These are phyloP conservation scores for Remersonia thermophila DNA, from an alignment of 2,329 filamentous ascomycete genomes.

Conservation along the genomic window DNA sequence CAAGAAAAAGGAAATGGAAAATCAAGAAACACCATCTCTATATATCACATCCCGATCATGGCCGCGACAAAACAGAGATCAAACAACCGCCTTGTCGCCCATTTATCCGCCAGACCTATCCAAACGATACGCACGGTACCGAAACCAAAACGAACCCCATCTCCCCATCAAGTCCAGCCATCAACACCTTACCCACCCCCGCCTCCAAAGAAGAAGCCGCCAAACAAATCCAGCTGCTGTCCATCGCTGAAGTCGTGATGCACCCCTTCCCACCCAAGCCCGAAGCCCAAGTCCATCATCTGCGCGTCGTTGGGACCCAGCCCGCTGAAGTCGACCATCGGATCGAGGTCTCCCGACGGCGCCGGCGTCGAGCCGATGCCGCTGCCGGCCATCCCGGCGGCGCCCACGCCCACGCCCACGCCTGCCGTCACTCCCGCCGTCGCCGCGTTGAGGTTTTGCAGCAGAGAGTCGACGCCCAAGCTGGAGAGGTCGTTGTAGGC, in stretches of 20 bases:
- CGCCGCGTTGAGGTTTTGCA: conserved; percentile 30
- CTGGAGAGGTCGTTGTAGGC: conserved; percentile 38
- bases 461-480: conserved; percentile 33
- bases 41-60: too few relatives aligned
- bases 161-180: too few relatives aligned
- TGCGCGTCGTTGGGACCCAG: conserved; percentile 30
- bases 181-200: conserved; percentile 16
- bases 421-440: neutral
- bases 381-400: conserved; percentile 8
- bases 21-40: too few relatives aligned
- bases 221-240: conserved; percentile 54
- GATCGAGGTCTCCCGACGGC: too few relatives aligned
- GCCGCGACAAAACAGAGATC: too few relatives aligned
- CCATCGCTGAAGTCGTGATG: conserved; percentile 51
- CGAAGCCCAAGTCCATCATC: conserved; percentile 53
- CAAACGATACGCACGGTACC: too few relatives aligned
- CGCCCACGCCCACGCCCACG: conserved; percentile 10
- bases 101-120: too few relatives aligned
- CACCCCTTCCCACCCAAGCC: conserved; percentile 51
- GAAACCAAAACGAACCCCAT: neutral
- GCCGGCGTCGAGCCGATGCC: too few relatives aligned
- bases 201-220: conserved; percentile 61
- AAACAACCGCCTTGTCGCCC: too few relatives aligned
- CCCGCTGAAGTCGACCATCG: conserved; percentile 17
- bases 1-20: too few relatives aligned